Base-by-base conservation (phyloP, 2,329 filamentous ascomycete species). In the Nectriaceae sp. region DNA sequence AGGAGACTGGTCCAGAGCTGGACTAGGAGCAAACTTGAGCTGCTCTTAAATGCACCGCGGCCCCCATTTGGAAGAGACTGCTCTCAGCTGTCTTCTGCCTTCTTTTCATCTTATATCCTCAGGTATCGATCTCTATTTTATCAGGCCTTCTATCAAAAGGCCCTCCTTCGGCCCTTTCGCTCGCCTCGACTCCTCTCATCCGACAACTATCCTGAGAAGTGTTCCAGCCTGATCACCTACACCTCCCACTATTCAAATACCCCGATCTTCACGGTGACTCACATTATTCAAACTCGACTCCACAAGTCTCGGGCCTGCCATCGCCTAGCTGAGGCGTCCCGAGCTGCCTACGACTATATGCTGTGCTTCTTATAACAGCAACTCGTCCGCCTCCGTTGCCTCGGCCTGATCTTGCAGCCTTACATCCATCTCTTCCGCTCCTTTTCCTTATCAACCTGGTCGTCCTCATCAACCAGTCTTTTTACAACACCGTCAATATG, bases 401-500 rank as follows among this genome's bases (percentile, higher is more conserved):
- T 37, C 11, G 26, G 10, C 33, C 26, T 31, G 3, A 40, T 40
- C 38, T 18, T 18, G 33, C 33, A 31, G 15, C 26, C 15, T 8
- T 31, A 8, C 15, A 31, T 31, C 15, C 26, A 31, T 36, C n/a
- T n/a, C 8, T 16, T 18, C 11, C 6, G 33, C 33, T 53, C 40
- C 39, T 35, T 31, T 43, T 33, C 24, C 24, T 29, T 6, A 6
- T 29, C 24, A 6, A 13, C 24, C 6, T 29, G 6, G 6, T 29
- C 24, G 24, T 13, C 24, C 24, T 29, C 24, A 29, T 29, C 24
- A 29, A 48, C 50, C 43, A 39, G 11, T 18, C 37, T 6, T 6
- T 16, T 36, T n/a, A 36, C 5, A 10, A n/a, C 33, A 36, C 44
- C 40, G 53, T 56, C 64, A 69, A 50, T 65, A 82, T 82, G 78